These are phyloP conservation scores for Neurospora discreta DNA, from an alignment of 495 filamentous ascomycete genomes.

Conservation along the genomic window DNA sequence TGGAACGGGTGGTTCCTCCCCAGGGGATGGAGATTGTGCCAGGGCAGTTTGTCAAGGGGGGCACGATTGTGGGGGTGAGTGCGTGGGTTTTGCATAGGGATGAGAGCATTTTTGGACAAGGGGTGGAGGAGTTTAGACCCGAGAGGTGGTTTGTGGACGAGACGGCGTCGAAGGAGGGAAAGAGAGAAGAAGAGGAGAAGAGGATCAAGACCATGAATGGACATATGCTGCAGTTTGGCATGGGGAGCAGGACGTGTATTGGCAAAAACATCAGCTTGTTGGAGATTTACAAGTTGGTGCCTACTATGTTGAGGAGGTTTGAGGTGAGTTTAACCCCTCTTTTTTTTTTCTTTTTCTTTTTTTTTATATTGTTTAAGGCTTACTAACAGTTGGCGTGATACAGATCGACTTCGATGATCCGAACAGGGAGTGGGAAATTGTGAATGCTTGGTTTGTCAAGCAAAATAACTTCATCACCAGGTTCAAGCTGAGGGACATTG, in stretches of 20 bases:
- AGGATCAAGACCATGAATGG: constrained; percentile 46
- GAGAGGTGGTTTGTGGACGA: constrained; percentile 45
- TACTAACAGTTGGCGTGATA: constrained; percentile 1
- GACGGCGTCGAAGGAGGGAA: constrained; percentile 2
- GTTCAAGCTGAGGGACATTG: constrained; percentile 38
- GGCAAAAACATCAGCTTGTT: constrained; percentile 63
- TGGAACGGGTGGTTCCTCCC: constrained; percentile 54
- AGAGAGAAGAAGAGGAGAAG: constrained; percentile 28
- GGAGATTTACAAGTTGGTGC: constrained; percentile 73
- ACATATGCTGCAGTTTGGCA: constrained; percentile 50
- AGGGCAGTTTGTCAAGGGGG: constrained; percentile 44
- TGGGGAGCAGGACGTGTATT: constrained; percentile 52
- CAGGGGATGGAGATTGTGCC: constrained; percentile 40
- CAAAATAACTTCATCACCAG: constrained; percentile 51
- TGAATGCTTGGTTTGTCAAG: constrained; percentile 66
- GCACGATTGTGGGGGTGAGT: constrained; percentile 51
- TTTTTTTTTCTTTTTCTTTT: not conserved
- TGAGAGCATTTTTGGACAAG: constrained; percentile 46
- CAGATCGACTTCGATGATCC: constrained; percentile 49
- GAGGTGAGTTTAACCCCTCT: constrained; percentile 32
- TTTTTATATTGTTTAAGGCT: not conserved
- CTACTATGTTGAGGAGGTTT: constrained; percentile 59
- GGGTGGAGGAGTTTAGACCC: constrained; percentile 45
- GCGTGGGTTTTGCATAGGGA: constrained; percentile 54
- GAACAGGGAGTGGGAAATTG: constrained; percentile 49